Evolutionary conservation across 106 monocot genomes (phyloP).

Genomic region (Gastrodia elata): DNA sequence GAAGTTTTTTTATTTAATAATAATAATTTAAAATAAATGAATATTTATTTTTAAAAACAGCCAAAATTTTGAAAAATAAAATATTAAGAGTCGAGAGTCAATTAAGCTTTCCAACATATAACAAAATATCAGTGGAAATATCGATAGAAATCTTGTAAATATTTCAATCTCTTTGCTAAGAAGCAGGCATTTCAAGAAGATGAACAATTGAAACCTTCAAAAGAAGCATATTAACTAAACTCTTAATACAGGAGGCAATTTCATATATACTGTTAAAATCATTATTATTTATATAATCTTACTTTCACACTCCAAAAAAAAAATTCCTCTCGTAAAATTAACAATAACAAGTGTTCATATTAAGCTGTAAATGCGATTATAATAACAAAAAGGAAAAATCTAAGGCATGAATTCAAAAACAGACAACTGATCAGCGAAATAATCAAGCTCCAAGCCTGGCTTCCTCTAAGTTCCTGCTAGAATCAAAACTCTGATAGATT

Average conservation of each 20-base stretch:
- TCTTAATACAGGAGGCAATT: too few relatives aligned
- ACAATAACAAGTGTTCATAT: not conserved
- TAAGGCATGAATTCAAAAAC: constrained; percentile 1
- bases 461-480: not conserved
- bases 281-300: too few relatives aligned
- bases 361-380: not conserved
- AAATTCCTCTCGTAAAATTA: not conserved
- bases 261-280: too few relatives aligned
- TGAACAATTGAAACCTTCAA: not conserved
- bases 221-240: not conserved
- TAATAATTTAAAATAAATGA: too few relatives aligned
- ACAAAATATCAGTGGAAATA: too few relatives aligned
- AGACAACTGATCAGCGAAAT: not conserved
- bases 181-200: not conserved
- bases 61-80: too few relatives aligned
- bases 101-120: too few relatives aligned
- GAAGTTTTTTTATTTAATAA: too few relatives aligned
- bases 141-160: too few relatives aligned
- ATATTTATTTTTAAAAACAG: too few relatives aligned
- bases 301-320: too few relatives aligned
- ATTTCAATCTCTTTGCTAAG: not conserved
- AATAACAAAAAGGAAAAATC: constrained; percentile 1
- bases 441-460: not conserved
- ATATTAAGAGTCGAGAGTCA: too few relatives aligned
- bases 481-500: not conserved